These are phyloP conservation scores for Lecanicillium sp. DNA, from an alignment of 2,329 filamentous ascomycete species.

Conservation along the genomic window DNA sequence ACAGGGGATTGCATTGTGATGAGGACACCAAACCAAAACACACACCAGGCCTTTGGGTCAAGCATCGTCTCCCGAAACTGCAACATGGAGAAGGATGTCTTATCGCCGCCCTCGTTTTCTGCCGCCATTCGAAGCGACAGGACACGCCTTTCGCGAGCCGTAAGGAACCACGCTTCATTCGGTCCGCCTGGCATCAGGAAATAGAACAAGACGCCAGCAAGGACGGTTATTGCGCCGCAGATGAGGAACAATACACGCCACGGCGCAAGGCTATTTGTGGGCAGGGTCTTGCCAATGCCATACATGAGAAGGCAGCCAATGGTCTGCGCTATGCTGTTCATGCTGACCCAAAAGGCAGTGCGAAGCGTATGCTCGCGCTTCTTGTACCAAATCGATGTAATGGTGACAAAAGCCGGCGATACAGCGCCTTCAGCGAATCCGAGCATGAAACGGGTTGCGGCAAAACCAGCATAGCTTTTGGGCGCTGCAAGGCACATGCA, in stretches of 20 bases:
- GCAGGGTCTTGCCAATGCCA: slow-evolving; percentile 33
- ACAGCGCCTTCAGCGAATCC: slow-evolving; percentile 22
- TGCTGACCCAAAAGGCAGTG: slow-evolving; percentile 20
- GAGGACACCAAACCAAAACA: too few species aligned
- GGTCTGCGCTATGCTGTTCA: slow-evolving; percentile 21
- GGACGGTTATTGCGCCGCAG: slow-evolving; percentile 37
- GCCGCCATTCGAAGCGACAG: slow-evolving; percentile 24
- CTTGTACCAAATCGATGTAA: slow-evolving; percentile 23
- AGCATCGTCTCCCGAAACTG: slow-evolving; percentile 36
- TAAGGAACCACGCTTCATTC: slow-evolving; percentile 41
- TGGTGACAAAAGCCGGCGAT: slow-evolving; percentile 23
- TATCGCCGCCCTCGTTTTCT: slow-evolving; percentile 25
- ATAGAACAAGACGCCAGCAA: slow-evolving; percentile 35
- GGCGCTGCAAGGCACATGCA: slow-evolving; percentile 37
- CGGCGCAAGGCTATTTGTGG: slow-evolving; percentile 29
- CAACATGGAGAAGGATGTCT: slow-evolving; percentile 31
- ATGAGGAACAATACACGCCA: slow-evolving; percentile 43
- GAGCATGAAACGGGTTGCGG: slow-evolving; percentile 29
- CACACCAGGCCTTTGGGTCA: too few species aligned
- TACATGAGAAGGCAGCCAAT: slow-evolving; percentile 21
- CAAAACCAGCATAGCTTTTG: slow-evolving; percentile 29
- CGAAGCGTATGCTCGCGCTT: slow-evolving; percentile 21
- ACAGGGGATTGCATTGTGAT: too few species aligned
- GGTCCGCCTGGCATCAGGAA: slow-evolving; percentile 38
- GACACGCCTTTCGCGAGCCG: slow-evolving; percentile 31